Base-by-base conservation (phyloP, 768 basidiomycete genomes). In the Russula sp. region DNA sequence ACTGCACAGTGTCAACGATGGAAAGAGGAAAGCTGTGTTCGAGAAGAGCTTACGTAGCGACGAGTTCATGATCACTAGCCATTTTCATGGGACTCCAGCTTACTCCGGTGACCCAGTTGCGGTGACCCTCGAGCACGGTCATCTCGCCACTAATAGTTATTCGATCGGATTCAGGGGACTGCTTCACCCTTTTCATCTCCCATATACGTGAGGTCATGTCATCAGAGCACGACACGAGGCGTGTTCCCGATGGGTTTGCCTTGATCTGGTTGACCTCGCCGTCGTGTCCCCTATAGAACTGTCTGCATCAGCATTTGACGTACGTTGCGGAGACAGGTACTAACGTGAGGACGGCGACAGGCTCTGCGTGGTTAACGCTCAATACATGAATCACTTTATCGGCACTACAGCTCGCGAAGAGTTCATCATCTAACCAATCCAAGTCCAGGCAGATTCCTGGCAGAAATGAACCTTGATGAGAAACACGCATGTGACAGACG, bases 231-330 rank as follows among this genome's bases (percentile, higher is more conserved):
- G 89, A 88, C 13, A 89, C 89, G 49, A 94, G 70, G 47, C 82
- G 80, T 35, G 86, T 89, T 42, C 81, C 76, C n/a, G 80, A 75
- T 16, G 82, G 76, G 64, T 88, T 91, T 66, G 81, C 82, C 71
- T 84, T 86, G 55, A 93, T 80, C 71, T 89, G 85, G 69, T 90
- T 93, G 65, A 94, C 80, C 71, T 94, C 91, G 62, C 85, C 81
- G 20, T 75, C 77, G 67, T 94, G 91, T 1, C 89, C 90, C 42
- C 88, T 90, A 64, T 14, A 52, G 56, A 18, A 37, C 35, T 18
- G 16, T 58, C 27, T 58, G 39, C 11, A 11, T 50, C 44, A 49
- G 35, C 8, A 22, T 6, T 6, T 31, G n/a, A 20, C 7, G 40
- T 48, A 55, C 22, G 1, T 34, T 48, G 22, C 42, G 35, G 20